Conservation (phyloP, 345 rosid genomes). For the Pugionium dolabratum region DNA sequence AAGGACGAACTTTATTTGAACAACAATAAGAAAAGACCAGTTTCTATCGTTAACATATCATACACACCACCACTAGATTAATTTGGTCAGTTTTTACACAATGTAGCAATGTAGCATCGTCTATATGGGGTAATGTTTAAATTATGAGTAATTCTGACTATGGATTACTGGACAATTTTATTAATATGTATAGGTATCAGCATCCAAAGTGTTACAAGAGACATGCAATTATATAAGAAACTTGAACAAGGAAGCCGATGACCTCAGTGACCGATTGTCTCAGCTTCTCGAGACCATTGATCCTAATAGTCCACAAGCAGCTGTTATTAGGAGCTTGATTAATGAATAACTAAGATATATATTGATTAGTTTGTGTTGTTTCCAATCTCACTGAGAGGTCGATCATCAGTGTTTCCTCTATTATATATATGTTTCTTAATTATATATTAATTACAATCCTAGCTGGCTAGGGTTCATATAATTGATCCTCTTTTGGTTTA, state of each 20-base stretch:
- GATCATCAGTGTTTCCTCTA: conserved; percentile 19
- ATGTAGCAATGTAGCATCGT: too few species aligned
- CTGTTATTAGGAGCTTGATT: conserved; percentile 89
- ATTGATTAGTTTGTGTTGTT: conserved; percentile 11
- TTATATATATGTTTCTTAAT: conserved; percentile 4
- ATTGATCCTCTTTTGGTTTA: conserved; percentile 31
- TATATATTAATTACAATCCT: conserved; percentile 15
- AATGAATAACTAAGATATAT: conserved; percentile 42
- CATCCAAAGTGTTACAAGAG: conserved; percentile 89
- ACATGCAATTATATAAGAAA: conserved; percentile 90
- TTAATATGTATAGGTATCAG: conserved; percentile 58
- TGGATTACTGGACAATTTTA: background rate
- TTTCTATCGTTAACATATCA: conserved; percentile 31
- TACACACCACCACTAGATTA: background rate
- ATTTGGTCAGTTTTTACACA: too few species aligned
- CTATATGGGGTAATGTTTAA: too few species aligned
- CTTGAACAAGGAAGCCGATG: conserved; percentile 88
- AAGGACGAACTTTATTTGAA: conserved; percentile 15
- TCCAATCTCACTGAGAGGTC: conserved; percentile 28
- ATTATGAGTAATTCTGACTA: background rate
- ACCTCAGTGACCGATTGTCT: conserved; percentile 82
- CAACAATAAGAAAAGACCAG: background rate
- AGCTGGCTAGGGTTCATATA: conserved; percentile 32
- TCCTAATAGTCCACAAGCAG: conserved; percentile 85
- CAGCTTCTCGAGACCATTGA: conserved; percentile 84